phyloP scores from a whole-genome alignment of 192 early-diverging fungal species.

The Spizellomyces sp. region DNA sequence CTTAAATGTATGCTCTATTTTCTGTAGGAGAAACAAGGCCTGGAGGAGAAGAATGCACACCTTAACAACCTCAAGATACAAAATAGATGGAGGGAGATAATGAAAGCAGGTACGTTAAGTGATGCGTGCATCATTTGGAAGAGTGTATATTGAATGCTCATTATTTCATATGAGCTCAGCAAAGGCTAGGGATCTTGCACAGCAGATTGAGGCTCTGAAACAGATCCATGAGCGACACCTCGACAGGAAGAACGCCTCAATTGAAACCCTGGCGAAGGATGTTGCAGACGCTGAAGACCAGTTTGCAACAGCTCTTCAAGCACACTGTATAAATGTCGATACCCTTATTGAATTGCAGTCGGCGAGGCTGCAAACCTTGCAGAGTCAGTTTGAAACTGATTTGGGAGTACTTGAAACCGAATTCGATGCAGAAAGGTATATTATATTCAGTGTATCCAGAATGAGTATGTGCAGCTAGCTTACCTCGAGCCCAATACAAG shows the following conservation, averaged over 20 bases:
- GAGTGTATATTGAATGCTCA: no score
- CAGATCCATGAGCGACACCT: conserved; percentile 56
- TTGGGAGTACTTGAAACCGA: conserved; percentile 52
- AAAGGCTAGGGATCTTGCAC: conserved; percentile 45
- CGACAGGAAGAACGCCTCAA: conserved; percentile 48
- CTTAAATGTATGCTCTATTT: neutral
- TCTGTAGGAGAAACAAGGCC: conserved; percentile 43
- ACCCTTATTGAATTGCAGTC: conserved; percentile 57
- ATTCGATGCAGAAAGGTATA: conserved; percentile 57
- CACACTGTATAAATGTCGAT: conserved; percentile 62
- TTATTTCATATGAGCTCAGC: conserved; percentile 27
- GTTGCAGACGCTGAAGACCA: conserved; percentile 60
- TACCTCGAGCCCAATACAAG: conserved; percentile 32
- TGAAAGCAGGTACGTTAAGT: conserved; percentile 51
- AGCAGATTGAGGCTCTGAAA: conserved; percentile 45
- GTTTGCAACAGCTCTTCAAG: conserved; percentile 51
- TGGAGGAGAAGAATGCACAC: conserved; percentile 57
- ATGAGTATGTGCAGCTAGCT: neutral
- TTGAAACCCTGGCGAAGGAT: conserved; percentile 42
- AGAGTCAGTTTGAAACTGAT: conserved; percentile 53
- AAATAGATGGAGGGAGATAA: conserved; percentile 63
- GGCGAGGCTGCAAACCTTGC: conserved; percentile 45
- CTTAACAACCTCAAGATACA: conserved; percentile 62
- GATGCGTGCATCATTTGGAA: neutral
- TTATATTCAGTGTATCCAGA: neutral